Percentiles rank a stretch among this genome's conserved stretches.
phyloP scores from a whole-genome alignment of 1,284 basidiomycete species.

The Cryptococcus sp. region DNA sequence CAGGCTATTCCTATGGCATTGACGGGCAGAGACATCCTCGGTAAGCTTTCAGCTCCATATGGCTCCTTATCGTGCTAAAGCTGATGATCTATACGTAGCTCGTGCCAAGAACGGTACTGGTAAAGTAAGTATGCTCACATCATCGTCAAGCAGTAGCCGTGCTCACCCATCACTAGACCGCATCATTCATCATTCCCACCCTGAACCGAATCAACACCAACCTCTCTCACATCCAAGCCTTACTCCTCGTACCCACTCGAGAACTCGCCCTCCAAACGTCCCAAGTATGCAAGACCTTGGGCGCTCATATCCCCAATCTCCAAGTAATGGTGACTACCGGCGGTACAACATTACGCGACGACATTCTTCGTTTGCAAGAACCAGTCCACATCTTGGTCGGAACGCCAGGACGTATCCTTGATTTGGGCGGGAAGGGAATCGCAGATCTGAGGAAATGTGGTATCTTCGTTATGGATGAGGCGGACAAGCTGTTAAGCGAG shows the following conservation, averaged over 20 bases:
- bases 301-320: conserved; percentile 84
- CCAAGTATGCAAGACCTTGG: conserved; percentile 95
- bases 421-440: conserved; percentile 89
- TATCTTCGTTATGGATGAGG: conserved; percentile 99
- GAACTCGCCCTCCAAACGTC: conserved; percentile 94
- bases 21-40: conserved; percentile 85
- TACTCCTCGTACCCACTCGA: conserved; percentile 90
- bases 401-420: conserved; percentile 93
- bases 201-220: conserved; percentile 88
- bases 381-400: conserved; percentile 94
- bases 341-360: conserved; percentile 96
- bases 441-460: conserved; percentile 93
- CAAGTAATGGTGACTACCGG: conserved; percentile 99
- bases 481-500: conserved; percentile 94
- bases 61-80: not conserved
- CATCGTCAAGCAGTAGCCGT: not conserved
- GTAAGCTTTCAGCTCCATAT: conserved; percentile 11
- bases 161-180: conserved; percentile 63
- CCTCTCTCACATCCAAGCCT: conserved; percentile 89
- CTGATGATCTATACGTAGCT: conserved; percentile 41
- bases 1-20: conserved; percentile 89
- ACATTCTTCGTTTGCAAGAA: conserved; percentile 90
- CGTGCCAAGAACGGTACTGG: conserved; percentile 59
- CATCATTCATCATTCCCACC: conserved; percentile 96
- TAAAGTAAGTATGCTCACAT: conserved; percentile 33